Conservation (phyloP, 1,284 basidiomycete species). For the Moniliella sp. region DNA sequence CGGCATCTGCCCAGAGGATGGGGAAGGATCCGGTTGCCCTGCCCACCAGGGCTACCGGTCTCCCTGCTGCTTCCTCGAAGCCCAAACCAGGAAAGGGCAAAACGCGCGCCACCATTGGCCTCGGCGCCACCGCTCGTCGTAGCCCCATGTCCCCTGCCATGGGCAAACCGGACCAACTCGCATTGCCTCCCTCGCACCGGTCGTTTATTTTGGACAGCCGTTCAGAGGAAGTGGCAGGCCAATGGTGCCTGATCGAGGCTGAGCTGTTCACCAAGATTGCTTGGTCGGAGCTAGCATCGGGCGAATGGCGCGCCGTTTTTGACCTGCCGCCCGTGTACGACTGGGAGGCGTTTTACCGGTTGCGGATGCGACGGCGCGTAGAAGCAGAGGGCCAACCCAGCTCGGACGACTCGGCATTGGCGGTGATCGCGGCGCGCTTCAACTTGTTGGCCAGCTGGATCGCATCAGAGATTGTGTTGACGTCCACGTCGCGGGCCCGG, state of each 20-base stretch:
- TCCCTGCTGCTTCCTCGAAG: too few relatives aligned
- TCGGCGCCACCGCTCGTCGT: too few relatives aligned
- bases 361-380: constrained; percentile 48
- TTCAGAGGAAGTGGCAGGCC: constrained; percentile 48
- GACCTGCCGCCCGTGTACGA: constrained; percentile 36
- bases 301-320: constrained; percentile 31
- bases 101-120: too few relatives aligned
- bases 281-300: constrained; percentile 58
- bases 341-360: constrained; percentile 60
- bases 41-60: too few relatives aligned
- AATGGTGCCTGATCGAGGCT: constrained; percentile 66
- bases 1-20: too few relatives aligned
- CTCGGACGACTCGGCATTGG: constrained; percentile 12
- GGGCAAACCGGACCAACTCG: constrained; percentile 1
- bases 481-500: constrained; percentile 40
- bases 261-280: constrained; percentile 61
- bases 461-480: constrained; percentile 47
- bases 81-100: not conserved
- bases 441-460: constrained; percentile 66
- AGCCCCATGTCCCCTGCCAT: too few relatives aligned
- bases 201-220: constrained; percentile 22
- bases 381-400: constrained; percentile 34
- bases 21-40: too few relatives aligned
- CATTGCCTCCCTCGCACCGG: constrained; percentile 11
- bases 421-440: constrained; percentile 62